Conservation (phyloP, 2,329 filamentous ascomycete genomes). For the Diaporthe eres region DNA sequence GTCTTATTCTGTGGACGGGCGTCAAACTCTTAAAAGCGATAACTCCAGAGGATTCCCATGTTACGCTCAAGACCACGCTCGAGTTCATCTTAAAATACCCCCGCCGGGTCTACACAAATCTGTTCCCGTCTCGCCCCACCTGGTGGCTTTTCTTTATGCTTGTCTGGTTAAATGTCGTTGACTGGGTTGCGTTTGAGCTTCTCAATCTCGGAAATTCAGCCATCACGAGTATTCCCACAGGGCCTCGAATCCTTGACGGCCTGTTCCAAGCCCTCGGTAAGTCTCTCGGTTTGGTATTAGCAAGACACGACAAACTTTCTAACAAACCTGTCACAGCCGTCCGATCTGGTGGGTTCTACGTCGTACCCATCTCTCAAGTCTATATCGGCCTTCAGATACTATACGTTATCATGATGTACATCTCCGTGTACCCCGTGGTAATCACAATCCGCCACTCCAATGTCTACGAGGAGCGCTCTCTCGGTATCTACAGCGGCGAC, state of each 20-base stretch:
- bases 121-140: constrained; percentile 75
- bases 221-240: constrained; percentile 65
- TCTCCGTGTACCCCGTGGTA: constrained; percentile 73
- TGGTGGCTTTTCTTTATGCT: constrained; percentile 77
- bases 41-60: constrained; percentile 54
- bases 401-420: constrained; percentile 77
- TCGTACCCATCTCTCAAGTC: constrained; percentile 70
- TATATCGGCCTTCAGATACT: constrained; percentile 72
- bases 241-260: constrained; percentile 72
- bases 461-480: constrained; percentile 78
- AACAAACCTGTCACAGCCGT: constrained; percentile 60
- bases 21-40: constrained; percentile 57
- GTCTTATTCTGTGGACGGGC: constrained; percentile 70
- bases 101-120: constrained; percentile 71
- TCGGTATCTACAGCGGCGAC: constrained; percentile 69
- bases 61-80: constrained; percentile 63
- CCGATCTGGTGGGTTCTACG: constrained; percentile 76
- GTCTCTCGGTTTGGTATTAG: background rate
- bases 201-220: constrained; percentile 74
- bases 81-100: constrained; percentile 69
- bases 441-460: constrained; percentile 78
- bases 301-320: background rate
- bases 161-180: constrained; percentile 70
- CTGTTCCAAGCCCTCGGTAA: constrained; percentile 73
- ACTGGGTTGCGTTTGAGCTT: constrained; percentile 77